These are phyloP conservation scores for Ophiostoma ulmi DNA, from an alignment of 2,329 filamentous ascomycete genomes.

Conservation along the genomic window DNA sequence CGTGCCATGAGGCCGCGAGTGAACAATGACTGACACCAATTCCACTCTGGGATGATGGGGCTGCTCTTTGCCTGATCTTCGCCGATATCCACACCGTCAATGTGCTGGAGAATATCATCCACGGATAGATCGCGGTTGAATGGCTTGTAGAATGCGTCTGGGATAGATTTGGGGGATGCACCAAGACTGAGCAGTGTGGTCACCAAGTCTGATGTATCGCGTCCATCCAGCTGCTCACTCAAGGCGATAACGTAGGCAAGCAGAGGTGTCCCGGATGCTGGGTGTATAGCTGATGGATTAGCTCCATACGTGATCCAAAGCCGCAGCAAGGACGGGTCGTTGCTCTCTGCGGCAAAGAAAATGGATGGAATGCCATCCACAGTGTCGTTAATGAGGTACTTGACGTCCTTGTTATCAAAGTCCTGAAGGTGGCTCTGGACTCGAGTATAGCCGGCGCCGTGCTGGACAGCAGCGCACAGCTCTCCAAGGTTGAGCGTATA, in stretches of 20 bases:
- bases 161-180: slow-evolving; percentile 20
- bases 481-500: neutral
- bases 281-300: neutral
- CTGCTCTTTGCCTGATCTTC: neutral
- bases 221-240: slow-evolving; percentile 17
- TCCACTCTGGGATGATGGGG: neutral
- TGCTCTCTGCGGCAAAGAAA: slow-evolving; percentile 23
- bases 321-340: slow-evolving; percentile 18
- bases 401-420: neutral
- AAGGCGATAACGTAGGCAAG: neutral
- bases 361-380: slow-evolving; percentile 22
- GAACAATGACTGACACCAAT: neutral
- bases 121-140: slow-evolving; percentile 18
- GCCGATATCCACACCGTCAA: neutral
- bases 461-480: neutral
- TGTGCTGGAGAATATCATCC: neutral
- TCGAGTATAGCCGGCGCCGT: neutral
- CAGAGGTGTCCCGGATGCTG: neutral
- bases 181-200: slow-evolving; percentile 23
- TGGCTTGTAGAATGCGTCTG: slow-evolving; percentile 17
- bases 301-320: slow-evolving; percentile 21
- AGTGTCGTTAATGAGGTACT: slow-evolving; percentile 8
- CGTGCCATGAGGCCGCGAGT: slow-evolving; percentile 15
- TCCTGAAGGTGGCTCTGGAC: neutral
- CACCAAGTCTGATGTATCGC: slow-evolving; percentile 19